Conservation (phyloP, 1,284 basidiomycete species). For the Irpex lacteus region DNA sequence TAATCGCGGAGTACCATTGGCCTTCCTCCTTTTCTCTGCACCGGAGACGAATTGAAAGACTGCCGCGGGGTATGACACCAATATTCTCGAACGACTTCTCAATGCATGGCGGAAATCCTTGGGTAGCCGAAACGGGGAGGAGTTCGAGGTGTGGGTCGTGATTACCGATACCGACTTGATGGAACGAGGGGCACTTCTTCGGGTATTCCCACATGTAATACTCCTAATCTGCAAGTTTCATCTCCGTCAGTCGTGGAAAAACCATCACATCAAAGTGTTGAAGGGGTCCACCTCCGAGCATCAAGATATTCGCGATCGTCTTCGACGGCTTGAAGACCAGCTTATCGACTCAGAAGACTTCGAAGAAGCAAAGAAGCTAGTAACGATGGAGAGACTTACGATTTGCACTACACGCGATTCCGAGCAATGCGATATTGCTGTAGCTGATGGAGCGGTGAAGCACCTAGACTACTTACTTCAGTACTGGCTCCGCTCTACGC, state of each 20-base stretch:
- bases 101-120: constrained; percentile 22
- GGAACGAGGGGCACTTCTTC: background rate
- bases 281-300: background rate
- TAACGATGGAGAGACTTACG: background rate
- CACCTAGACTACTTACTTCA: constrained; percentile 19
- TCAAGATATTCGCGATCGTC: background rate
- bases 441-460: background rate
- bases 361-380: background rate
- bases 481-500: constrained; percentile 18
- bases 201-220: constrained; percentile 12
- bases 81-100: constrained; percentile 29
- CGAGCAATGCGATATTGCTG: background rate
- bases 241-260: constrained; percentile 36
- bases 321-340: background rate
- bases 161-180: constrained; percentile 36
- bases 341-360: background rate
- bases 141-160: constrained; percentile 27
- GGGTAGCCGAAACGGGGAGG: background rate
- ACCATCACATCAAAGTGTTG: constrained; percentile 23
- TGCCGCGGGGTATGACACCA: constrained; percentile 32
- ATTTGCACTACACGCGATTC: background rate
- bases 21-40: constrained; percentile 37
- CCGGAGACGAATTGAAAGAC: constrained; percentile 29
- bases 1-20: constrained; percentile 29
- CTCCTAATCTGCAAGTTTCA: constrained; percentile 41